These are phyloP conservation scores for Diaporthe vexans DNA, from an alignment of 2,329 filamentous ascomycete species.

Conservation along the genomic window DNA sequence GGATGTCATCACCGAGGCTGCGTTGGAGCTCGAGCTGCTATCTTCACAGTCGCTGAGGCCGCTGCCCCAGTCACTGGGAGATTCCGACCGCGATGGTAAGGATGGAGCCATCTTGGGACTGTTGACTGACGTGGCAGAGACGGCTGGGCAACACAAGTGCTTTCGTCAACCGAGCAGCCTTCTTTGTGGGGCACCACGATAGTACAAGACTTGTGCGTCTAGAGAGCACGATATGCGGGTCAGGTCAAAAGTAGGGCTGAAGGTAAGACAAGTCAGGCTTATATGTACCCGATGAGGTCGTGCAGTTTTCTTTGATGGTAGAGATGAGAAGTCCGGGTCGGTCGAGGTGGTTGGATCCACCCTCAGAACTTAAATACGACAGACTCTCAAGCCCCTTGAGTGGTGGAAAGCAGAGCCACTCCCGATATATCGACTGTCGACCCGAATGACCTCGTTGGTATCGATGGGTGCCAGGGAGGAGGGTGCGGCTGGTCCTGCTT, in stretches of 20 bases:
- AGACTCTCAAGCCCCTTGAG: not conserved
- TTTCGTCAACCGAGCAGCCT: not conserved
- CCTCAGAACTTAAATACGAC: slow-evolving; percentile 12
- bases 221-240: not conserved
- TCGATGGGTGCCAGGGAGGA: not conserved
- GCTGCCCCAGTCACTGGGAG: slow-evolving; percentile 33
- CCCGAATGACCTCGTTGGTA: slow-evolving; percentile 1
- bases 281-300: slow-evolving; percentile 12
- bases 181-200: slow-evolving; percentile 1
- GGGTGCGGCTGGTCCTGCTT: slow-evolving; percentile 20
- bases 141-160: slow-evolving; percentile 1
- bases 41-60: slow-evolving; percentile 14
- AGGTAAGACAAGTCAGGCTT: slow-evolving; percentile 27
- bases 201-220: slow-evolving; percentile 25
- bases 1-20: not conserved
- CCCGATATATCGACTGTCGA: slow-evolving; percentile 22
- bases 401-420: slow-evolving; percentile 20
- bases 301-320: slow-evolving; percentile 23
- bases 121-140: not conserved
- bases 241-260: slow-evolving; percentile 1
- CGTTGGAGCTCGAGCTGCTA: slow-evolving; percentile 16
- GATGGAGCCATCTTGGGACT: slow-evolving; percentile 23
- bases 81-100: slow-evolving; percentile 30
- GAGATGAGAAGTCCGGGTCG: slow-evolving; percentile 22
- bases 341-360: not conserved